These are phyloP conservation scores for Carex myosuroides DNA, from an alignment of 176 grass and related monocot species.

Conservation along the genomic window DNA sequence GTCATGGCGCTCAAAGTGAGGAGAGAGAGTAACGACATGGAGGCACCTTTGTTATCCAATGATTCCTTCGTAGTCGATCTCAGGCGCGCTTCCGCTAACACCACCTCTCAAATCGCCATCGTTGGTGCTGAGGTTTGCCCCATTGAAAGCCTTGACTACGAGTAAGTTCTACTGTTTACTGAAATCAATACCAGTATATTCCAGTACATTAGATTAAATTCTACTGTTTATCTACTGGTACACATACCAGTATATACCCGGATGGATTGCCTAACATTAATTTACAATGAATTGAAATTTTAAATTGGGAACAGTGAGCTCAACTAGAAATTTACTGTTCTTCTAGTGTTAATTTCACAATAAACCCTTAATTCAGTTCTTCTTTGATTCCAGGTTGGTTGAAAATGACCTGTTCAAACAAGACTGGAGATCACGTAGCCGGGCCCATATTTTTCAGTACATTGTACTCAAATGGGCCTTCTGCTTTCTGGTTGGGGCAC, in stretches of 20 bases:
- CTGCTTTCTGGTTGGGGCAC: constrained; percentile 65
- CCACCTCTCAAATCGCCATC: constrained; percentile 82
- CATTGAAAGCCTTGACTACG: constrained; percentile 95
- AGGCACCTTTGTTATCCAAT: constrained; percentile 5
- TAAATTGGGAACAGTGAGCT: too few species aligned
- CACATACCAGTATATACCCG: too few species aligned
- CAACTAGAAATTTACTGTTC: neutral
- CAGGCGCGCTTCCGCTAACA: constrained; percentile 43
- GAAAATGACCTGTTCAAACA: constrained; percentile 94
- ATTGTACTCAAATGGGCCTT: constrained; percentile 78
- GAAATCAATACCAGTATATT: neutral
- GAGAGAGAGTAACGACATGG: constrained; percentile 1
- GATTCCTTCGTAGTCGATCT: constrained; percentile 29
- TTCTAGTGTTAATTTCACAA: neutral
- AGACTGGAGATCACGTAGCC: constrained; percentile 59
- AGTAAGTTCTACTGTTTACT: constrained; percentile 23
- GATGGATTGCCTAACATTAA: too few species aligned
- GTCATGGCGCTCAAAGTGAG: constrained; percentile 25
- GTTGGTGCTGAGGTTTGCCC: constrained; percentile 66
- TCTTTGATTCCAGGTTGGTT: constrained; percentile 47
- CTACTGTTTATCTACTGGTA: too few species aligned
- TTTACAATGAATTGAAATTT: too few species aligned
- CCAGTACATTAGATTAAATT: too few species aligned
- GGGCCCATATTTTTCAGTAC: constrained; percentile 54
- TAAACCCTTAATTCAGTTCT: neutral